These are phyloP conservation scores for Tranzscheliella williamsii DNA, from an alignment of 1,284 basidiomycete genomes.

Conservation along the genomic window DNA sequence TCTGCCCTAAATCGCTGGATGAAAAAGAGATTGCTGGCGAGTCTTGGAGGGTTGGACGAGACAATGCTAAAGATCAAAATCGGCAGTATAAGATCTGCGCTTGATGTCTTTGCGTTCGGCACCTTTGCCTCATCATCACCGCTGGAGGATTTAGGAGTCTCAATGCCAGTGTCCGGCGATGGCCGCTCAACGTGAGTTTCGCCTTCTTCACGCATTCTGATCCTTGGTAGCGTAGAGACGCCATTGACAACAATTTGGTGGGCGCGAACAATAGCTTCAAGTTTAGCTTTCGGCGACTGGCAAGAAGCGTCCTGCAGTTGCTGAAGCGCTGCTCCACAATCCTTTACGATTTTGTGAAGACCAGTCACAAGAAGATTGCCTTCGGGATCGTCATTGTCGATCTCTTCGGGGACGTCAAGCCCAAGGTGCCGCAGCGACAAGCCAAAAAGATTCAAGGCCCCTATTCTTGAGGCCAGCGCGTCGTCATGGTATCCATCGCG, in stretches of 20 bases:
- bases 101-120: too few relatives aligned
- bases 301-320: constrained; percentile 68
- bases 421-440: constrained; percentile 83
- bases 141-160: too few relatives aligned
- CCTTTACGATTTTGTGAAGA: constrained; percentile 70
- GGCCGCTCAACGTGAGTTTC: too few relatives aligned
- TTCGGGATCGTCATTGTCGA: constrained; percentile 6
- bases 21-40: too few relatives aligned
- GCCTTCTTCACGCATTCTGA: too few relatives aligned
- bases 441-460: constrained; percentile 86
- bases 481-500: constrained; percentile 81
- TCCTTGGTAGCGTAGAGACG: too few relatives aligned
- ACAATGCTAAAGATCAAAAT: too few relatives aligned
- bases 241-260: constrained; percentile 80
- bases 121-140: too few relatives aligned
- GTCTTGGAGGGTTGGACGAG: too few relatives aligned
- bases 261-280: constrained; percentile 75
- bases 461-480: constrained; percentile 80
- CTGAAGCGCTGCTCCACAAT: constrained; percentile 78
- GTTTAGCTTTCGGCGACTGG: constrained; percentile 76
- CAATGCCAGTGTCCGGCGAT: too few relatives aligned
- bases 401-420: constrained; percentile 67
- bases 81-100: too few relatives aligned
- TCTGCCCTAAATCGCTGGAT: too few relatives aligned
- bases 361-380: constrained; percentile 65